These are phyloP conservation scores for Reutealis trisperma DNA, from an alignment of 345 rosid genomes.

Conservation along the genomic window DNA sequence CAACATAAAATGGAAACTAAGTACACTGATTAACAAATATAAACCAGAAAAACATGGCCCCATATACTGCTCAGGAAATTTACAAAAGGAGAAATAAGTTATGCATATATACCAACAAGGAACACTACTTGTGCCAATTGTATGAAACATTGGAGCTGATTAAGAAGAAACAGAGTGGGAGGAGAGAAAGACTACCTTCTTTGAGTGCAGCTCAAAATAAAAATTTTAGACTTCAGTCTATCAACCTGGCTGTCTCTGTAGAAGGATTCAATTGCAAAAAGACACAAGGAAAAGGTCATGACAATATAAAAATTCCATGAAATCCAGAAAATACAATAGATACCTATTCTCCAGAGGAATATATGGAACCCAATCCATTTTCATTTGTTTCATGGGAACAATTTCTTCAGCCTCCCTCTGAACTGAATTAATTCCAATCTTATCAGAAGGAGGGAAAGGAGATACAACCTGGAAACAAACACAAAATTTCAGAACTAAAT, in stretches of 20 bases:
- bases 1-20: not conserved
- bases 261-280: conserved; percentile 16
- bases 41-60: not conserved
- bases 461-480: conserved; percentile 62
- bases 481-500: conserved; percentile 2
- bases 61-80: not conserved
- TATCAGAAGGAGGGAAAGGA: conserved; percentile 95
- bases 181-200: conserved; percentile 55
- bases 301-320: conserved; percentile 11
- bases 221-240: conserved; percentile 69
- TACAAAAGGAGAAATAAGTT: not conserved
- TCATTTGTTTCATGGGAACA: conserved; percentile 97
- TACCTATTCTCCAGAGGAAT: conserved; percentile 87
- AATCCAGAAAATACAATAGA: conserved; percentile 1
- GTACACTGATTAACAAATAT: no score
- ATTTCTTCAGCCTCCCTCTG: conserved; percentile 95
- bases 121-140: not conserved
- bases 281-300: not conserved
- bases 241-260: conserved; percentile 85
- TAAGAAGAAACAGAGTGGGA: not conserved
- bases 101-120: not conserved
- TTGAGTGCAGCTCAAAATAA: conserved; percentile 73
- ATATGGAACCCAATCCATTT: conserved; percentile 99
- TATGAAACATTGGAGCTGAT: not conserved
- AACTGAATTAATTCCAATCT: conserved; percentile 94